Base-by-base conservation (phyloP, 2,329 filamentous ascomycete genomes). In the Penicillium sp. region DNA sequence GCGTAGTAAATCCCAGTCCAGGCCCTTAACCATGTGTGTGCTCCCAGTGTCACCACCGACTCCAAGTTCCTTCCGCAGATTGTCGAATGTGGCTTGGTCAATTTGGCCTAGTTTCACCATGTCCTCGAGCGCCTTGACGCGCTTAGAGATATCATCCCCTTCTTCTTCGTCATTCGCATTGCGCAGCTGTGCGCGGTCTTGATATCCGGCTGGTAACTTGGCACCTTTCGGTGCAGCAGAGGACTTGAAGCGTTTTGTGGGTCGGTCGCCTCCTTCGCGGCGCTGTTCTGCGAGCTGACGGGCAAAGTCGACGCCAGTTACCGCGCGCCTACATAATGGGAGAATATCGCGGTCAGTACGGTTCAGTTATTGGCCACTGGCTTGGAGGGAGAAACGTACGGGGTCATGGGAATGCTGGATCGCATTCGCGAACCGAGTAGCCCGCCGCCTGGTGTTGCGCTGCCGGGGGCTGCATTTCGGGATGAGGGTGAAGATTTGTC, bases 361-460 rank as follows among this genome's bases (percentile, higher is more conserved):
- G 11, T 13, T 37, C 53, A 53, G 48, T 4, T 29, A 5, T 16
- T 8, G 29, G 29, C 13, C 5, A 4, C 46, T 11, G 10, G 48
- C 8, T 26, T 53, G 2, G 33, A 7, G 10, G 13, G 35, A n/a
- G 35, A 37, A 22, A 80, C 87, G 68, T 82, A 92, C 88, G 93
- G 93, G 48, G 93, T 97, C 93, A 97, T 97, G 55, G 91, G 91
- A 60, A 96, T 93, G 74, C 85, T 93, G 33, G 90, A 84, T 63
- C 86, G 86, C 75, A 90, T 86, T 68, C 89, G 85, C 56, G 91
- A 95, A 22, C 92, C 92, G 55, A 96, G 81, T 5, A 85, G 77
- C 58, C 65, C 73, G 16, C 50, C 31, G 52, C 83, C 79, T 48
- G 78, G 70, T 61, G 78, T 82, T 80, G 83, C 68, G 74, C 70